phyloP scores from a whole-genome alignment of 257 asterid genomes.

The Solanum raphanifolium region DNA sequence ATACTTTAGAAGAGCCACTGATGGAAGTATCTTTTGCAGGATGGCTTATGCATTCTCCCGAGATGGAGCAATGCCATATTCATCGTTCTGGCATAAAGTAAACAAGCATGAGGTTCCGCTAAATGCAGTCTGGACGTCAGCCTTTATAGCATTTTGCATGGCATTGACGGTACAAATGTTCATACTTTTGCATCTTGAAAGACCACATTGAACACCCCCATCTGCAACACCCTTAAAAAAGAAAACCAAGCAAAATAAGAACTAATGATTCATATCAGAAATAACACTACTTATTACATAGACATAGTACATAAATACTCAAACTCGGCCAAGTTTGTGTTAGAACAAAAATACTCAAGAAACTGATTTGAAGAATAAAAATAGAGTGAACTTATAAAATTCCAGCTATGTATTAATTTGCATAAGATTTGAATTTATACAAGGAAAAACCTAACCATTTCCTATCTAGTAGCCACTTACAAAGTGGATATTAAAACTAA shows the following conservation, averaged over 20 bases:
- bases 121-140: constrained; percentile 85
- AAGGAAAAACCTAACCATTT: no score
- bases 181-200: not conserved
- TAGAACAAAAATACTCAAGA: no score
- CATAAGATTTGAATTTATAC: no score
- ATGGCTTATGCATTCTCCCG: constrained; percentile 96
- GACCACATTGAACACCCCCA: not conserved
- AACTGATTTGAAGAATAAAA: no score
- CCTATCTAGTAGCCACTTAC: no score
- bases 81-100: constrained; percentile 77
- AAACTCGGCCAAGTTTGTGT: not conserved
- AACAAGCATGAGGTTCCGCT: constrained; percentile 80
- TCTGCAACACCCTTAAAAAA: not conserved
- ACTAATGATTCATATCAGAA: not conserved
- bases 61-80: constrained; percentile 98
- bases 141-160: constrained; percentile 88
- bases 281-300: not conserved
- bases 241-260: not conserved
- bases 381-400: no score
- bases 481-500: no score
- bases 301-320: not conserved
- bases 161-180: constrained; percentile 63
- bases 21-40: constrained; percentile 22
- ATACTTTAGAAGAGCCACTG: not conserved
- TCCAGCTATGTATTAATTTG: no score